These are phyloP conservation scores for Cocos nucifera DNA, from an alignment of 176 grass and related monocot species.

Conservation along the genomic window DNA sequence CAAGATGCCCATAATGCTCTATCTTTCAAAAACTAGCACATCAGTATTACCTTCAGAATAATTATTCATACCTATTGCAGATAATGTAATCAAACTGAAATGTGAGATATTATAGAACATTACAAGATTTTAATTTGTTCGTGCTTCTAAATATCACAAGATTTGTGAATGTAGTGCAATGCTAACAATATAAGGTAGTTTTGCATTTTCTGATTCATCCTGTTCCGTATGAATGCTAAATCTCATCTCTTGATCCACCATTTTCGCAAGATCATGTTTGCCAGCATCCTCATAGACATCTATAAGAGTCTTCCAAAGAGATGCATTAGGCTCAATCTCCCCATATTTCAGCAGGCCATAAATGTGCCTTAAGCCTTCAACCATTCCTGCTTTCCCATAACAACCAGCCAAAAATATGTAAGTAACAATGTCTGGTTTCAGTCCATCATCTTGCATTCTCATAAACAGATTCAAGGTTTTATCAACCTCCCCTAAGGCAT, in stretches of 20 bases:
- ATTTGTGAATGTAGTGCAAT: no score
- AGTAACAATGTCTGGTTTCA: conserved; percentile 37
- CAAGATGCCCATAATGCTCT: no score
- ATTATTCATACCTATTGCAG: no score
- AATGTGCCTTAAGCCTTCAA: conserved; percentile 30
- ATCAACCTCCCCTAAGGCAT: conserved; percentile 32
- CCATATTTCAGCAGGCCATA: conserved; percentile 39
- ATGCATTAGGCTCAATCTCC: conserved; percentile 20
- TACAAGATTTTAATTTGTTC: no score
- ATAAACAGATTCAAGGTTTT: conserved; percentile 59
- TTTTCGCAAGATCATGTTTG: conserved; percentile 32
- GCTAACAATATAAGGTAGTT: no score
- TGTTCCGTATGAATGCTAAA: conserved; percentile 4
- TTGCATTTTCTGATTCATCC: conserved; percentile 10
- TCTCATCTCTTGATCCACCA: conserved; percentile 46
- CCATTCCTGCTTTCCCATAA: conserved; percentile 34
- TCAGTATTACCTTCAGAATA: no score
- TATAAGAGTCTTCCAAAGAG: conserved; percentile 24
- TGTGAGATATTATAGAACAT: no score
- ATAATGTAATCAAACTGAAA: no score
- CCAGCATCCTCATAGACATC: conserved; percentile 24
- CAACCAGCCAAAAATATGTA: conserved; percentile 41
- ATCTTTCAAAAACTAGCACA: no score
- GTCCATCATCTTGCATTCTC: conserved; percentile 42
- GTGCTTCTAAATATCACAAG: no score